These are phyloP conservation scores for Boletus subluridellus DNA, from an alignment of 1,284 basidiomycete genomes.

Conservation along the genomic window DNA sequence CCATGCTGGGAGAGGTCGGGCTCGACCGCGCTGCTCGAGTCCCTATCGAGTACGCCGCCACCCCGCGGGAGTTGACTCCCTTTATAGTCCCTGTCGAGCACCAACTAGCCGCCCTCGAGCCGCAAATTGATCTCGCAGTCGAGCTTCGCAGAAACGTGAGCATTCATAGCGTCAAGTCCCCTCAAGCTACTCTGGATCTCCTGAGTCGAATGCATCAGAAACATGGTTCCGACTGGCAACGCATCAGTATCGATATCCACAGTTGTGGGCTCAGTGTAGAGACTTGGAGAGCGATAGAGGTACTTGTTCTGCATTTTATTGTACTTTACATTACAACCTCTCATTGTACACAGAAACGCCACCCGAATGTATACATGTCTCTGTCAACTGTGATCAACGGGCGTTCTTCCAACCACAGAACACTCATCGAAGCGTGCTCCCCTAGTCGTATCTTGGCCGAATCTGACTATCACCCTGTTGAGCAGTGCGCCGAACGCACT, in stretches of 20 bases:
- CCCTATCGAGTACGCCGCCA: slow-evolving; percentile 49
- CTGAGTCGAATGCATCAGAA: slow-evolving; percentile 51
- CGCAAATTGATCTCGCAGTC: slow-evolving; percentile 74
- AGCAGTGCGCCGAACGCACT: slow-evolving; percentile 51
- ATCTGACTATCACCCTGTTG: slow-evolving; percentile 66
- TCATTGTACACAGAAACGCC: slow-evolving; percentile 47
- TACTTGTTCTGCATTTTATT: slow-evolving; percentile 27
- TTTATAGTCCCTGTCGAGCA: slow-evolving; percentile 72
- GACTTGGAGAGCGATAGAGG: slow-evolving; percentile 65
- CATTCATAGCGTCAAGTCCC: slow-evolving; percentile 75
- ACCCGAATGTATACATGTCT: slow-evolving; percentile 72
- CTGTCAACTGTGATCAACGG: slow-evolving; percentile 75
- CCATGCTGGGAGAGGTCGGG: slow-evolving; percentile 83
- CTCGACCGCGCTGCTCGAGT: slow-evolving; percentile 72
- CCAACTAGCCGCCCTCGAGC: slow-evolving; percentile 68
- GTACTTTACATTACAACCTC: not conserved
- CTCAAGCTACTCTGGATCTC: slow-evolving; percentile 60
- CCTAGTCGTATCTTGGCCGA: slow-evolving; percentile 68
- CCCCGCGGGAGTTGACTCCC: slow-evolving; percentile 53
- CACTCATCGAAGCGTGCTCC: slow-evolving; percentile 58
- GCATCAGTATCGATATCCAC: slow-evolving; percentile 72
- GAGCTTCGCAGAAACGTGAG: slow-evolving; percentile 68
- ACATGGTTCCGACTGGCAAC: slow-evolving; percentile 51
- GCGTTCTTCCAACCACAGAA: slow-evolving; percentile 55
- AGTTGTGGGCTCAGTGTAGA: slow-evolving; percentile 73